phyloP scores from a whole-genome alignment of 140 eudicot genomes.

The Eryngium alpinum region DNA sequence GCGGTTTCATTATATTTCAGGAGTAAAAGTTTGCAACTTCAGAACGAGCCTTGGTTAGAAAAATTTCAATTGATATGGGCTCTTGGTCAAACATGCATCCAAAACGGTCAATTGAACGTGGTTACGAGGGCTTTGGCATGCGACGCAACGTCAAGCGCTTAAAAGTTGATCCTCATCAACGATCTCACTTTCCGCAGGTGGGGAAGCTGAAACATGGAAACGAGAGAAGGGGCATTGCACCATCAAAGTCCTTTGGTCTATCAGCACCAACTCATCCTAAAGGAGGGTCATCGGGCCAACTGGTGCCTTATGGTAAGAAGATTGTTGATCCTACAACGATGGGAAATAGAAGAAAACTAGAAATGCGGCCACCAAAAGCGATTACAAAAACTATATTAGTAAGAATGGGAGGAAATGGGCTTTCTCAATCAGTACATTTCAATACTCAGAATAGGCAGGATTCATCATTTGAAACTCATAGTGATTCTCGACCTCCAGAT shows the following conservation, averaged over 20 bases:
- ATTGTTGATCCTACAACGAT: not conserved
- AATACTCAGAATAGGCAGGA: not conserved
- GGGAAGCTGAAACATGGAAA: not conserved
- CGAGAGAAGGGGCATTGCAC: not conserved
- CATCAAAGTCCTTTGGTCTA: not conserved
- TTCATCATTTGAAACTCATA: not conserved
- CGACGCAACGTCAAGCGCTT: not conserved
- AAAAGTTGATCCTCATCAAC: not conserved
- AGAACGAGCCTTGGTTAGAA: not conserved
- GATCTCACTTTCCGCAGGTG: not conserved
- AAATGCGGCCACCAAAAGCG: not conserved
- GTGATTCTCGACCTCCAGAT: not conserved
- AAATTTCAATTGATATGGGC: not conserved
- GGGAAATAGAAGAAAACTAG: not conserved
- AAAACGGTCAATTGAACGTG: not conserved
- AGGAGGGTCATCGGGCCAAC: too few relatives aligned
- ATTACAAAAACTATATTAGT: not conserved
- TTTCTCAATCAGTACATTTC: not conserved
- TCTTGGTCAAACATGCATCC: not conserved
- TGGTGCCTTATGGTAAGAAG: not conserved
- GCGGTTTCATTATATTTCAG: not conserved
- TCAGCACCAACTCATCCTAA: not conserved
- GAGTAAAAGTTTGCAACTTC: not conserved
- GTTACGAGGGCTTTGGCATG: not conserved
- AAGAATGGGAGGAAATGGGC: not conserved